phyloP scores from a whole-genome alignment of 371 early-diverging fungal species.

The Nematocida displodere region DNA sequence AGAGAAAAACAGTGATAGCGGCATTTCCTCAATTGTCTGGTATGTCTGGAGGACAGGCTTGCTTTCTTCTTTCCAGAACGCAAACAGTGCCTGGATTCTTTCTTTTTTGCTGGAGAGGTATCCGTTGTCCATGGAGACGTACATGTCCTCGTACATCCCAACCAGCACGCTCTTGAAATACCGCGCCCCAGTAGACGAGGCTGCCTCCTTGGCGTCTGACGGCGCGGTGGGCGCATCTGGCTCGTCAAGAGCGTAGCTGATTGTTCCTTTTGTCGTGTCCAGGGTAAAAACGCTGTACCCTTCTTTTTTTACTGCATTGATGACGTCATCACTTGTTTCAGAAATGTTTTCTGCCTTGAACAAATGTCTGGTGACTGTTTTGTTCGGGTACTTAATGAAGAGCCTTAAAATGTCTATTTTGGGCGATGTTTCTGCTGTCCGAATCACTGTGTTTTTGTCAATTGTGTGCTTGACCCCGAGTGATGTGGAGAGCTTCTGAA shows the following conservation, averaged over 20 bases:
- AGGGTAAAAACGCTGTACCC: slow-evolving; percentile 15
- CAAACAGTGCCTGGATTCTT: neutral
- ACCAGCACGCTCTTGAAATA: slow-evolving; percentile 23
- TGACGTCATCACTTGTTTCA: neutral
- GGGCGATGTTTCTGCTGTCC: neutral
- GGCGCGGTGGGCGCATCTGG: neutral
- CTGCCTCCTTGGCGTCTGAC: neutral
- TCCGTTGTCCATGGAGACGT: slow-evolving; percentile 9
- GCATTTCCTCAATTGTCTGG: neutral
- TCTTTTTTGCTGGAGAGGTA: slow-evolving; percentile 8
- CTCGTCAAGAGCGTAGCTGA: neutral
- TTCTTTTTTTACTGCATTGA: slow-evolving; percentile 18
- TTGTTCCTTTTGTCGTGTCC: slow-evolving; percentile 9
- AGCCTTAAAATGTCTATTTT: slow-evolving; percentile 14
- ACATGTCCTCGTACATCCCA: neutral
- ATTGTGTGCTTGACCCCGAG: slow-evolving; percentile 6
- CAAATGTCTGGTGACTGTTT: slow-evolving; percentile 25
- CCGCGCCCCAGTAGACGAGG: neutral
- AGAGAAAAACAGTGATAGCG: neutral
- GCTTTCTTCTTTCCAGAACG: neutral
- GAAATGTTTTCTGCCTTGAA: slow-evolving; percentile 4
- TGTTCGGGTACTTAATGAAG: slow-evolving; percentile 12
- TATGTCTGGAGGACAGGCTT: neutral
- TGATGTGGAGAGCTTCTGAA: slow-evolving; percentile 14
- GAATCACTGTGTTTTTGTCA: slow-evolving; percentile 26